Percentiles rank a stretch among this genome's conserved stretches.
phyloP scores from a whole-genome alignment of 805 yeast genomes.

The Nakazawaea sp. region DNA sequence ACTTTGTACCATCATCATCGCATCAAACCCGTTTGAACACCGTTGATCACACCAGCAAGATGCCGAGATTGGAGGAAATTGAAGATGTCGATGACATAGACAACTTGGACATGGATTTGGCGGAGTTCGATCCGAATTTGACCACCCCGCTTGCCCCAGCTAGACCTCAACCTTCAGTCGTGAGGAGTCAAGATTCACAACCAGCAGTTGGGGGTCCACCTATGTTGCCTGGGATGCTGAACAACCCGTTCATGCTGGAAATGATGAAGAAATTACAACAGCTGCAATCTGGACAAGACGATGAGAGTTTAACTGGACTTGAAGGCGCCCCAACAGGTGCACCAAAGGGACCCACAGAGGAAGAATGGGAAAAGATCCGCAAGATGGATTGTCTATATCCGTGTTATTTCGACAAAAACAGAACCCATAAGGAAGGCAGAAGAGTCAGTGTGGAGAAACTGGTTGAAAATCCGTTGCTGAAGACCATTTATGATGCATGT shows the following conservation, averaged over 20 bases:
- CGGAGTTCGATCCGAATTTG: conserved; percentile 75
- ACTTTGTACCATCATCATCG: no score
- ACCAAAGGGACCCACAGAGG: conserved; percentile 25
- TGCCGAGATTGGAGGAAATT: conserved; percentile 71
- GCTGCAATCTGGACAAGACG: not conserved
- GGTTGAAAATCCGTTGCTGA: conserved; percentile 84
- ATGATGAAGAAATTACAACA: conserved; percentile 18
- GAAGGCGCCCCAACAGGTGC: not conserved
- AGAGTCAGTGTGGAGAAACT: conserved; percentile 65
- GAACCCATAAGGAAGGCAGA: conserved; percentile 78
- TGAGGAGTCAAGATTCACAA: conserved; percentile 47
- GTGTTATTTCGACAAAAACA: conserved; percentile 77
- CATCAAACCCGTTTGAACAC: no score
- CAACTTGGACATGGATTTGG: conserved; percentile 87
- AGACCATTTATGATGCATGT: conserved; percentile 71
- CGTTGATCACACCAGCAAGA: no score
- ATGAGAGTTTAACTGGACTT: not conserved
- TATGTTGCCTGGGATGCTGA: conserved; percentile 17
- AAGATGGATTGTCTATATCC: conserved; percentile 79
- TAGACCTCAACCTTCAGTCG: conserved; percentile 50
- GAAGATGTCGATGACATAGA: conserved; percentile 80
- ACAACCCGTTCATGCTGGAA: conserved; percentile 11
- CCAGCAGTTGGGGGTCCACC: conserved; percentile 17
- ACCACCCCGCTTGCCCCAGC: conserved; percentile 67
- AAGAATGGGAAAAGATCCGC: conserved; percentile 59